Conservation (phyloP, 306 rosid species). For the Cucumis melo region DNA sequence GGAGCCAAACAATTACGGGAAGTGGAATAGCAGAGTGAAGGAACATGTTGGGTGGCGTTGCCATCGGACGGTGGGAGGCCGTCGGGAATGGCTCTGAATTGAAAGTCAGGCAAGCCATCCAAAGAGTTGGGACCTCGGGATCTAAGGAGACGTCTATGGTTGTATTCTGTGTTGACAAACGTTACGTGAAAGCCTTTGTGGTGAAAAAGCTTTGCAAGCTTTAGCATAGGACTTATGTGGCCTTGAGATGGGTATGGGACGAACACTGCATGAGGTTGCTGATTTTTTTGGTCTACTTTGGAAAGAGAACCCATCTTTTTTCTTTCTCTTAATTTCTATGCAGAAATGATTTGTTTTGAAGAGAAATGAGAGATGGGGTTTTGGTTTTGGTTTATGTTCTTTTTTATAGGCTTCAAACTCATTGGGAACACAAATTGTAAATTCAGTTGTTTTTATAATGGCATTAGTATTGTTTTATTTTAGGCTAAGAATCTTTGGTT, state of each 20-base stretch:
- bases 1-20: conserved; percentile 3
- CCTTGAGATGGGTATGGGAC: conserved; percentile 17
- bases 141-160: not conserved
- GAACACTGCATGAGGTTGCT: conserved; percentile 11
- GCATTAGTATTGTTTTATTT: too few species aligned
- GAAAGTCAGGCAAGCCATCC: conserved; percentile 11
- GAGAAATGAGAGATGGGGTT: too few species aligned
- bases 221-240: conserved; percentile 10
- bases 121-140: conserved; percentile 6
- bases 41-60: conserved; percentile 5
- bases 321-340: too few species aligned
- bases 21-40: conserved; percentile 9
- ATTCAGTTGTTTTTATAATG: too few species aligned
- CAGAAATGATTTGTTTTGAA: too few species aligned
- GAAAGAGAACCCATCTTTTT: not conserved
- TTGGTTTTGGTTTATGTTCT: too few species aligned
- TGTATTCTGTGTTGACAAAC: conserved; percentile 14
- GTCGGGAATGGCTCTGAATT: conserved; percentile 12
- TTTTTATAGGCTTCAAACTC: too few species aligned
- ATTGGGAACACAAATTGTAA: too few species aligned
- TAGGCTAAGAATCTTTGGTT: too few species aligned
- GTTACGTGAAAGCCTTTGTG: conserved; percentile 13
- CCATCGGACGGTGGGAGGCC: conserved; percentile 9
- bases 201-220: conserved; percentile 15
- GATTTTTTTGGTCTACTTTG: not conserved